These are phyloP conservation scores for Kwoniella heveanensis DNA, from an alignment of 768 basidiomycete genomes.

Conservation along the genomic window DNA sequence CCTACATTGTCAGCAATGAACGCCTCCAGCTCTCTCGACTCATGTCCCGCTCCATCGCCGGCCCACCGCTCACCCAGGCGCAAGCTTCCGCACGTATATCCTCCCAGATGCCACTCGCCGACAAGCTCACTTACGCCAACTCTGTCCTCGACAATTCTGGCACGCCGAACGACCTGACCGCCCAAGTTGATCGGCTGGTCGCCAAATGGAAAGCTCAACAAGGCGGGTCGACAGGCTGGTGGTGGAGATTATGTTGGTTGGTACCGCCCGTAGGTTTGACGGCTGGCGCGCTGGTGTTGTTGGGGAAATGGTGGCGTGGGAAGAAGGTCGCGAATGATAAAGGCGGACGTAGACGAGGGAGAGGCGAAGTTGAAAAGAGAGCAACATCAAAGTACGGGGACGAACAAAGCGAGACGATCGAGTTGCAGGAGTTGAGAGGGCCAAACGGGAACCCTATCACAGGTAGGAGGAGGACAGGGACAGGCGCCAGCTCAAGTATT, in stretches of 20 bases:
- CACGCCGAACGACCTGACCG: conserved; percentile 66
- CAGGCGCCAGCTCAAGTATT: conserved; percentile 8
- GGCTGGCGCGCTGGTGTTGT: conserved; percentile 45
- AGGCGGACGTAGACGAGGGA: conserved; percentile 36
- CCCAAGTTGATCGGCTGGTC: conserved; percentile 61
- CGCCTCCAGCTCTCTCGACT: conserved; percentile 82
- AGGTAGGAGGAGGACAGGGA: conserved; percentile 1
- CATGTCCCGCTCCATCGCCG: conserved; percentile 62
- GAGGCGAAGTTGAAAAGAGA: conserved; percentile 39
- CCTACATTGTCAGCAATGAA: conserved; percentile 64
- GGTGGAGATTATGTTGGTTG: conserved; percentile 60
- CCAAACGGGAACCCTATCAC: not conserved
- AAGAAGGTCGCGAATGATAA: too few relatives aligned
- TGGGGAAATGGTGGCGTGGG: conserved; percentile 31
- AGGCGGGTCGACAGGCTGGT: conserved; percentile 54
- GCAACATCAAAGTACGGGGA: conserved; percentile 5
- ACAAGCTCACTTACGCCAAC: conserved; percentile 84
- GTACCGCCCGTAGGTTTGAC: conserved; percentile 59
- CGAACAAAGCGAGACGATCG: conserved; percentile 4
- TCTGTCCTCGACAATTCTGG: conserved; percentile 88
- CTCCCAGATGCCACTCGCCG: conserved; percentile 75
- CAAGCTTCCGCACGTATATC: conserved; percentile 74
- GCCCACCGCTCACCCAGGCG: conserved; percentile 61
- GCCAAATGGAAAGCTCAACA: conserved; percentile 55
- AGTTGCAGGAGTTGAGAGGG: not conserved